phyloP scores from a whole-genome alignment of 768 basidiomycete genomes.

The Panaeolus papilionaceus region DNA sequence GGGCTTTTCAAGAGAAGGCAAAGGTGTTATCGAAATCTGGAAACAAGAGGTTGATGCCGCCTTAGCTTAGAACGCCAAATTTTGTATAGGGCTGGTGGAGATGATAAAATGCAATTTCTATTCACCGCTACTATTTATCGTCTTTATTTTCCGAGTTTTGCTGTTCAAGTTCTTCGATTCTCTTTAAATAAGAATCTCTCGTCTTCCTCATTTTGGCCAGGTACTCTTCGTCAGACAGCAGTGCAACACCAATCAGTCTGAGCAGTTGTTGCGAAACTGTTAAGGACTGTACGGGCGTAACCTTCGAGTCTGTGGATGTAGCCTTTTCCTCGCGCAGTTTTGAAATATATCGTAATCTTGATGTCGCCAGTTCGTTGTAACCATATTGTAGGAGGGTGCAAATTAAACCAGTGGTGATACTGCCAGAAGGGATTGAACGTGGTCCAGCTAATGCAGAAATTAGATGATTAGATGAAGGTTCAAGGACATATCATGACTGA shows the following conservation, averaged over 20 bases:
- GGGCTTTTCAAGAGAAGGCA: slow-evolving; percentile 62
- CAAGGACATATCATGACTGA: neutral
- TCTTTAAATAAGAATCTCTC: slow-evolving; percentile 57
- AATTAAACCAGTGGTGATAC: slow-evolving; percentile 60
- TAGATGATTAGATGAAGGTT: neutral
- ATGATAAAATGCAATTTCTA: neutral
- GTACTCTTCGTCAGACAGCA: slow-evolving; percentile 78
- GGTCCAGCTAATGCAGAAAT: slow-evolving; percentile 59
- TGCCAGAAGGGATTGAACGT: slow-evolving; percentile 61
- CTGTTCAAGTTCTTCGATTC: slow-evolving; percentile 64
- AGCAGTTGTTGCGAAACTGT: slow-evolving; percentile 49
- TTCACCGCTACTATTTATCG: slow-evolving; percentile 12
- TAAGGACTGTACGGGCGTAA: slow-evolving; percentile 7
- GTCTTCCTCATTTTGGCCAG: slow-evolving; percentile 61
- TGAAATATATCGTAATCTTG: slow-evolving; percentile 64
- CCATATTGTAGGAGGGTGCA: slow-evolving; percentile 70
- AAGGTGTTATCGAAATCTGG: slow-evolving; percentile 73
- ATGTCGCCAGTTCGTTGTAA: slow-evolving; percentile 71
- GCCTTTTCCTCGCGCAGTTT: slow-evolving; percentile 32
- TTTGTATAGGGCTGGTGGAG: neutral
- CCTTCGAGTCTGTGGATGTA: neutral
- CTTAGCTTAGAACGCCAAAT: slow-evolving; percentile 6
- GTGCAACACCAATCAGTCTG: slow-evolving; percentile 53
- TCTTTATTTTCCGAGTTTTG: slow-evolving; percentile 42
- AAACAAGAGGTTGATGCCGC: slow-evolving; percentile 29